Conservation (phyloP, 139 green algal species). For the Chlamydomonas eustigma region DNA sequence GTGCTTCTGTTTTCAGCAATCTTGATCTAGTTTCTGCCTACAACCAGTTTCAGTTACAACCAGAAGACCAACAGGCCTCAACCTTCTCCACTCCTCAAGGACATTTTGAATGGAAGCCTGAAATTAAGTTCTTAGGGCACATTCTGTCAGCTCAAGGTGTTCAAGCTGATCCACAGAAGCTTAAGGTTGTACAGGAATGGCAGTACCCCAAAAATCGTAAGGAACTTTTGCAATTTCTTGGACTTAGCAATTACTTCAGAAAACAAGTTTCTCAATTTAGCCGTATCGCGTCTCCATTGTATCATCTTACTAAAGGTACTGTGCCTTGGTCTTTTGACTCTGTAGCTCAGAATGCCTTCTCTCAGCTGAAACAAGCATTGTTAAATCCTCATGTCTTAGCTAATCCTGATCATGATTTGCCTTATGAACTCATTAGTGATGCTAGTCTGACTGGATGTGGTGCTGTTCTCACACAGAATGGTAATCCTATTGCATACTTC, state of each 20-base stretch:
- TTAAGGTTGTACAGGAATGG: conserved; percentile 30
- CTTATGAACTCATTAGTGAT: conserved; percentile 32
- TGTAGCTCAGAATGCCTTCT: conserved; percentile 13
- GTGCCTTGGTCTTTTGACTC: conserved; percentile 9
- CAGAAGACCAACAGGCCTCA: conserved; percentile 30
- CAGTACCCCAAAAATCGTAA: conserved; percentile 20
- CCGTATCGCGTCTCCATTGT: conserved; percentile 35
- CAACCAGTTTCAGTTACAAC: too few species aligned
- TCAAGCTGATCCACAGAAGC: conserved; percentile 33
- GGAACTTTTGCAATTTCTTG: conserved; percentile 46
- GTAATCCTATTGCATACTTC: conserved; percentile 35
- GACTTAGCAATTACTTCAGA: conserved; percentile 49
- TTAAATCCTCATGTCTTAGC: conserved; percentile 22
- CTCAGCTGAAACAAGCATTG: conserved; percentile 13
- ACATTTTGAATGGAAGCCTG: conserved; percentile 30
- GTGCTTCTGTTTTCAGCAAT: too few species aligned
- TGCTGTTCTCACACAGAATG: conserved; percentile 37
- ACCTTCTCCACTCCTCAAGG: conserved; percentile 34
- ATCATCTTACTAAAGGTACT: conserved; percentile 23
- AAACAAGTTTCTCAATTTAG: conserved; percentile 38
- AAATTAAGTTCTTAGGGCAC: conserved; percentile 44
- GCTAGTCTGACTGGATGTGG: conserved; percentile 25
- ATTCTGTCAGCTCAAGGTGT: conserved; percentile 30
- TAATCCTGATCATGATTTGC: conserved; percentile 16
- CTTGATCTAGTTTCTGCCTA: too few species aligned